These are phyloP conservation scores for Melampsora americana DNA, from an alignment of 1,284 basidiomycete species.

Conservation along the genomic window DNA sequence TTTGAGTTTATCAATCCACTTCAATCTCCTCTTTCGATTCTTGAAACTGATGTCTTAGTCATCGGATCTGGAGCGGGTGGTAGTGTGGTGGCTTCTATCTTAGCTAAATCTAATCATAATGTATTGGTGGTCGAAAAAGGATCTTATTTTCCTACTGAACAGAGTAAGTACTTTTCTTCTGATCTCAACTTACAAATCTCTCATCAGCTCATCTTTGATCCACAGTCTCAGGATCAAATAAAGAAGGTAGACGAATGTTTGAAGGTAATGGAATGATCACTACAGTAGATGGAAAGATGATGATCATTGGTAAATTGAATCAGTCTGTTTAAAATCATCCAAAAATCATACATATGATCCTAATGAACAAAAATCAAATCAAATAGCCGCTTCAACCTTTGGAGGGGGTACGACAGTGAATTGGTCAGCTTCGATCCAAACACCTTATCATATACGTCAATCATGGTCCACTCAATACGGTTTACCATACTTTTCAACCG, in stretches of 20 bases:
- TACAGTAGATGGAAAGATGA: conserved; percentile 55
- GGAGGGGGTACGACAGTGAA: conserved; percentile 59
- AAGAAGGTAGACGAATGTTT: conserved; percentile 4
- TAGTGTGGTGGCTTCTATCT: conserved; percentile 54
- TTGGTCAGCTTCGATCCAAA: conserved; percentile 57
- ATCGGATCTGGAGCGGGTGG: conserved; percentile 58
- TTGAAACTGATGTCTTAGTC: conserved; percentile 46
- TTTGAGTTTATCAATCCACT: conserved; percentile 8
- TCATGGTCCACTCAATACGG: conserved; percentile 54
- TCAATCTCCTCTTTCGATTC: not conserved
- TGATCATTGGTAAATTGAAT: conserved; percentile 54
- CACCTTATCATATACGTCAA: conserved; percentile 55
- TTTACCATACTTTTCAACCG: conserved; percentile 52
- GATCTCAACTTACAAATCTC: not conserved
- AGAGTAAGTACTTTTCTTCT: conserved; percentile 46
- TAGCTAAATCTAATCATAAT: conserved; percentile 54
- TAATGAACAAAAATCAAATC: not conserved
- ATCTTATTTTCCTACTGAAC: conserved; percentile 53
- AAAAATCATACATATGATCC: not conserved
- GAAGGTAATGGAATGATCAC: conserved; percentile 55
- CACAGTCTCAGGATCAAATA: conserved; percentile 15
- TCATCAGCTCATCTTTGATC: not conserved
- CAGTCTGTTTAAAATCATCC: not conserved
- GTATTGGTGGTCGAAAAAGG: conserved; percentile 58
- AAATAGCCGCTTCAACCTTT: conserved; percentile 54